Conservation (phyloP, 2,329 filamentous ascomycete species). For the Cladosporium sp. region DNA sequence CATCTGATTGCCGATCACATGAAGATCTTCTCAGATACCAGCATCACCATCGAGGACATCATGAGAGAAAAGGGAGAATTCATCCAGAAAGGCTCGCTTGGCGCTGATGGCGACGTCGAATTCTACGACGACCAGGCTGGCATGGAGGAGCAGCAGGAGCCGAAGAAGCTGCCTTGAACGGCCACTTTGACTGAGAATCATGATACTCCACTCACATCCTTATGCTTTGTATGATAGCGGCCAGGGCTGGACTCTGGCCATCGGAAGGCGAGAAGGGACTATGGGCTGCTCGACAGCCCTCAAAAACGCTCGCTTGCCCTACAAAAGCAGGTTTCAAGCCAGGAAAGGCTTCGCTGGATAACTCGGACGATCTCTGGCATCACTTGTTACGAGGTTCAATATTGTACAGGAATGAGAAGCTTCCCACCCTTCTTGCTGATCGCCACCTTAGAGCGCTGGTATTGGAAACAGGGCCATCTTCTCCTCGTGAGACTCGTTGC, state of each 20-base stretch:
- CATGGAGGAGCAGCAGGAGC: conserved; percentile 2
- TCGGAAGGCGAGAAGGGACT: background rate
- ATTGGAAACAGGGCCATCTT: background rate
- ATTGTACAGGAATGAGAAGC: background rate
- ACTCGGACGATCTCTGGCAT: background rate
- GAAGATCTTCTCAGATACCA: conserved; percentile 73
- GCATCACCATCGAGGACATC: conserved; percentile 74
- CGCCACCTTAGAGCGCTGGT: background rate
- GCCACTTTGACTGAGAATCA: background rate
- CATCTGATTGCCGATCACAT: conserved; percentile 94
- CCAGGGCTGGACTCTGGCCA: background rate
- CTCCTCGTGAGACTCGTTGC: background rate
- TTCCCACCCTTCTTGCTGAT: background rate
- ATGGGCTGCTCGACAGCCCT: background rate
- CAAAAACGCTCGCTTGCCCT: background rate
- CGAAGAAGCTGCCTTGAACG: conserved; percentile 8
- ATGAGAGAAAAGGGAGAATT: conserved; percentile 73
- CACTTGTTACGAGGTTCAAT: background rate
- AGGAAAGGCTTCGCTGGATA: background rate
- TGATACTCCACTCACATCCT: background rate
- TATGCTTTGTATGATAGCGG: background rate
- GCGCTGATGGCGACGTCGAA: conserved; percentile 82
- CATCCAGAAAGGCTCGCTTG: conserved; percentile 70
- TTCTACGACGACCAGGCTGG: conserved; percentile 72
- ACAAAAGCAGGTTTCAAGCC: background rate